phyloP scores from a whole-genome alignment of 768 basidiomycete species.

The Coprinellus aureogranulatus region DNA sequence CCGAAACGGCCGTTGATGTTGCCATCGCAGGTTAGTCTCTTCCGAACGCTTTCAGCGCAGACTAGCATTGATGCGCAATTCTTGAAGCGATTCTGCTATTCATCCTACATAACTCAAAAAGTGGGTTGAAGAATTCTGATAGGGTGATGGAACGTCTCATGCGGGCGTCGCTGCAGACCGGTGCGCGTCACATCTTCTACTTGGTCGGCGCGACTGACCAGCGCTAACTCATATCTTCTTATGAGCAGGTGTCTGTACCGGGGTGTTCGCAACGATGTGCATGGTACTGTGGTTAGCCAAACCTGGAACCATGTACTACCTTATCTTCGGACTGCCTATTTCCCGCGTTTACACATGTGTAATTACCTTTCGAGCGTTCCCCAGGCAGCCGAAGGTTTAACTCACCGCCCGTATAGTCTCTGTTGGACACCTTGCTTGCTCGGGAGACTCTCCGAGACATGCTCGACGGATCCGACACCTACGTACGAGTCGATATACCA shows the following conservation, averaged over 20 bases:
- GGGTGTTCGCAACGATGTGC: constrained; percentile 3
- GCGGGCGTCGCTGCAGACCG: constrained; percentile 1
- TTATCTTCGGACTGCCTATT: constrained; percentile 7
- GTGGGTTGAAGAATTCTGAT: not conserved
- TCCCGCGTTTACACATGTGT: constrained; percentile 5
- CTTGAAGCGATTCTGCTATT: not conserved
- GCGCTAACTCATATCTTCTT: not conserved
- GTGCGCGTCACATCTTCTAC: no score
- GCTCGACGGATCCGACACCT: not conserved
- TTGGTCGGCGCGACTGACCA: no score
- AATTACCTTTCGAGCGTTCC: not conserved
- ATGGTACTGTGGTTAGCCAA: constrained; percentile 1
- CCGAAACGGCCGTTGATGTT: constrained; percentile 2
- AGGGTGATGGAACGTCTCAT: not conserved
- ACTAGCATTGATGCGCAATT: not conserved
- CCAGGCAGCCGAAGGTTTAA: not conserved
- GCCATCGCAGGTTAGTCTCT: not conserved
- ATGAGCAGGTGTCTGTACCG: constrained; percentile 2
- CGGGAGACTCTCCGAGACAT: not conserved
- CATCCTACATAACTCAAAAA: not conserved
- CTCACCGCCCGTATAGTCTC: not conserved
- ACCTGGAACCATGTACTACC: constrained; percentile 4
- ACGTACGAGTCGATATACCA: no score
- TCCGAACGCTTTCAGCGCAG: not conserved
- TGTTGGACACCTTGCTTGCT: not conserved